These are phyloP conservation scores for Paracamarosporium sp. DNA, from an alignment of 2,329 filamentous ascomycete species.

Conservation along the genomic window DNA sequence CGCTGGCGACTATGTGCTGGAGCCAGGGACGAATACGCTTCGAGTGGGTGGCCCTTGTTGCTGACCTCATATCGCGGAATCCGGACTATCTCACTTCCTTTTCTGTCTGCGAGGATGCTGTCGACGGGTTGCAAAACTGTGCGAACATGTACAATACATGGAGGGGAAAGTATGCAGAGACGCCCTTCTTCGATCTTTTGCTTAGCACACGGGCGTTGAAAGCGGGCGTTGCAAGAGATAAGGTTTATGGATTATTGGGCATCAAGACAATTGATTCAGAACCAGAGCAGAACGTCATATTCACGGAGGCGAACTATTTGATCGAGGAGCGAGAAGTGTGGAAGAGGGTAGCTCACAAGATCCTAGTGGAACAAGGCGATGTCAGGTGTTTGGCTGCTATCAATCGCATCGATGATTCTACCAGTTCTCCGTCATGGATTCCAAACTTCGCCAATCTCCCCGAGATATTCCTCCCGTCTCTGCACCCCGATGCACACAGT, in stretches of 20 bases:
- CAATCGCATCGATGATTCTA: neutral
- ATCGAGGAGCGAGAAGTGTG: neutral
- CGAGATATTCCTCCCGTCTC: slow-evolving; percentile 3
- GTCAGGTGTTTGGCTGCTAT: slow-evolving; percentile 1
- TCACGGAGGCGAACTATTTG: slow-evolving; percentile 1
- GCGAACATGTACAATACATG: slow-evolving; percentile 4
- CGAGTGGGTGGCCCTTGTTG: slow-evolving; percentile 4
- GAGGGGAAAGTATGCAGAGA: neutral
- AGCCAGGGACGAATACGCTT: neutral
- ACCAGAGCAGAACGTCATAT: neutral
- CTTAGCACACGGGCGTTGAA: neutral
- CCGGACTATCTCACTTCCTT: neutral
- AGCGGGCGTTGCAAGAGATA: neutral
- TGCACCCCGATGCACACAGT: neutral
- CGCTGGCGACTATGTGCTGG: slow-evolving; percentile 5
- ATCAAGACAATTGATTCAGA: slow-evolving; percentile 3
- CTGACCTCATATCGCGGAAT: neutral
- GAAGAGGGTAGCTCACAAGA: neutral
- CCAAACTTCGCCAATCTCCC: slow-evolving; percentile 1
- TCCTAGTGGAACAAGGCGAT: neutral
- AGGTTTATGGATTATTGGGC: slow-evolving; percentile 2
- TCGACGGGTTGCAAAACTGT: slow-evolving; percentile 2
- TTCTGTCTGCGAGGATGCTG: neutral
- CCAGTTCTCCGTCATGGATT: neutral
- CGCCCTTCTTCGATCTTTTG: slow-evolving; percentile 6